Conservation (phyloP, 768 basidiomycete genomes). For the Boletus rex-veris region DNA sequence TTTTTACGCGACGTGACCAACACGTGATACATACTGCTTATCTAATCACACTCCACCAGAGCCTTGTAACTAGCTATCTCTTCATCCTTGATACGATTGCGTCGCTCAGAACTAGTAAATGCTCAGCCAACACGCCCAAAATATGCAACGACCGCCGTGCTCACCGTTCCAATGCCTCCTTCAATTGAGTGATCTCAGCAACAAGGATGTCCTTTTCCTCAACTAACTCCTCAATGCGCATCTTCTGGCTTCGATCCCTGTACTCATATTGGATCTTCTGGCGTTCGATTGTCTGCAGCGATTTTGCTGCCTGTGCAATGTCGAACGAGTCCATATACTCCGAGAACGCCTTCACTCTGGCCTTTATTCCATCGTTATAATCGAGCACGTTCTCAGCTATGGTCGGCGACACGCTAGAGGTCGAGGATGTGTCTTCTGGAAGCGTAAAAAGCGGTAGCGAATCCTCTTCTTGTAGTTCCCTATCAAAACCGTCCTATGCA, state of each 20-base stretch:
- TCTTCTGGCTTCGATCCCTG: slow-evolving; percentile 22
- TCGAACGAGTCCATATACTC: slow-evolving; percentile 31
- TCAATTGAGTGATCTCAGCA: slow-evolving; percentile 15
- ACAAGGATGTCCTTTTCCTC: slow-evolving; percentile 15
- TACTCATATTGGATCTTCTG: slow-evolving; percentile 23
- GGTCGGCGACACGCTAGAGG: slow-evolving; percentile 21
- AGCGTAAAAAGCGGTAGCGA: slow-evolving; percentile 18
- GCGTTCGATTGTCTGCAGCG: slow-evolving; percentile 18
- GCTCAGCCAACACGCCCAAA: background rate
- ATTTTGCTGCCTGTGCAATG: slow-evolving; percentile 11
- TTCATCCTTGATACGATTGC: slow-evolving; percentile 7
- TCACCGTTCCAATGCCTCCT: slow-evolving; percentile 17
- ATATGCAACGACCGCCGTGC: background rate
- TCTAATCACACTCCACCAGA: slow-evolving; percentile 14
- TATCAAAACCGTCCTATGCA: background rate
- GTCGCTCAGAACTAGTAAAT: background rate
- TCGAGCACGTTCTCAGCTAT: slow-evolving; percentile 27
- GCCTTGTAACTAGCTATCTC: background rate
- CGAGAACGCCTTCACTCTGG: slow-evolving; percentile 20
- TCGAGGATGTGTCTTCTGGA: slow-evolving; percentile 11
- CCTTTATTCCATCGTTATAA: slow-evolving; percentile 20
- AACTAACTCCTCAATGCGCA: slow-evolving; percentile 18
- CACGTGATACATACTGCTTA: slow-evolving; percentile 26
- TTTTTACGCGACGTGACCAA: slow-evolving; percentile 25
- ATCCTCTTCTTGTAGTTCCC: slow-evolving; percentile 11